A percentile compares a stretch with the other conserved stretches of the same genome.
These are phyloP conservation scores for Cornus kousa DNA, from an alignment of 148 eudicot genomes.

Conservation along the genomic window DNA sequence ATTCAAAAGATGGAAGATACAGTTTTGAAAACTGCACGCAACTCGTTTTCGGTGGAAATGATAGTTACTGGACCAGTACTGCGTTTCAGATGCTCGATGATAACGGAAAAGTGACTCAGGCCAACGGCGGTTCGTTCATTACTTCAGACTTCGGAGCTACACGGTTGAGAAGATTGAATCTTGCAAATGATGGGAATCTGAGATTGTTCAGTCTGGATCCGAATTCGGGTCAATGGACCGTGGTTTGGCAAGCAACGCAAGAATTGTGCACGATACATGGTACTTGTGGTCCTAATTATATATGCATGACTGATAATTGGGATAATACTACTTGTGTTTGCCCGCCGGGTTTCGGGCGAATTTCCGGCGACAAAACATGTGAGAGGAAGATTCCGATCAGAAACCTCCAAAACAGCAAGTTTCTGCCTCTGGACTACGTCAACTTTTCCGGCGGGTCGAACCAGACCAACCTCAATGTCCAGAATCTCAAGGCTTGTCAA, in stretches of 20 bases:
- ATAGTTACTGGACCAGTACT: constrained; percentile 26
- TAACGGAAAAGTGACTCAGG: constrained; percentile 23
- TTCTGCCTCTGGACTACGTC: constrained; percentile 67
- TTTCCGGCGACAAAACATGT: constrained; percentile 18
- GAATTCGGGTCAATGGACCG: constrained; percentile 32
- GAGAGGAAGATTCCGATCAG: constrained; percentile 27
- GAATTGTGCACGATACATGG: constrained; percentile 54
- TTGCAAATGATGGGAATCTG: constrained; percentile 70
- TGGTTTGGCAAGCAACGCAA: constrained; percentile 52
- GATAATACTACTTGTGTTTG: constrained; percentile 46
- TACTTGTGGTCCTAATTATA: constrained; percentile 56
- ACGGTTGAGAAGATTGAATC: constrained; percentile 40
- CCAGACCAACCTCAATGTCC: constrained; percentile 16
- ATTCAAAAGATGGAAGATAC: constrained; percentile 39
- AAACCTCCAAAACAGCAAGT: constrained; percentile 29
- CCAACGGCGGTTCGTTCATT: constrained; percentile 13
- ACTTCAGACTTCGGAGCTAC: constrained; percentile 44
- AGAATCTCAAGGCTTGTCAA: constrained; percentile 33
- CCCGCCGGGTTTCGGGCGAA: constrained; percentile 51
- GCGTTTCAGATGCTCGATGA: constrained; percentile 27
- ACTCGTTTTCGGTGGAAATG: constrained; percentile 31
- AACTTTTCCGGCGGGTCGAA: constrained; percentile 43
- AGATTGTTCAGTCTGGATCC: constrained; percentile 44
- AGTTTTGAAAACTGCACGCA: constrained; percentile 23
- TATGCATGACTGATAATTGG: constrained; percentile 48